Base-by-base conservation (phyloP, 1,284 basidiomycete species). In the Fistulinella cinereoalba region DNA sequence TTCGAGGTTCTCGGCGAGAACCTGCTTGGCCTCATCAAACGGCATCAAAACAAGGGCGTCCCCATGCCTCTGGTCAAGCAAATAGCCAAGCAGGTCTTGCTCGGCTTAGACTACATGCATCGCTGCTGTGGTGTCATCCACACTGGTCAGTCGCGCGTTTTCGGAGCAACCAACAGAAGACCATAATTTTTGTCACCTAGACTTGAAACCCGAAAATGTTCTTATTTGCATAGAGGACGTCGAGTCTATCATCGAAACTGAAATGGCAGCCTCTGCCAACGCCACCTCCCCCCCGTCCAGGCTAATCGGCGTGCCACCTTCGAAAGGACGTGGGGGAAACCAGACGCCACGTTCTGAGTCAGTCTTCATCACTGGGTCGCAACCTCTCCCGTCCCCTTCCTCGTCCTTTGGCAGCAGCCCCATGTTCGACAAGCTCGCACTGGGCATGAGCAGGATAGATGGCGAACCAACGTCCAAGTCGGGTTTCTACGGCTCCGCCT, bases 1-100 rank as follows among this genome's bases (percentile, higher is more conserved):
- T 98, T 98, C 64, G 96, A 99, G 70, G 97, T 99, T 28, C 80
- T 99, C 10, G 96, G 97, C 47, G 97, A 99, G 73, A 98, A 97
- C 66, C 74, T 99, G n/a, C 81, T 99, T 1, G 95, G 95, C 3
- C 80, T 99, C 57, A 97, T 98, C 79, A 97, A 97, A 71, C 83
- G 96, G 18, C 92, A 97, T 71, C 86, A 90, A 71, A 88, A 88
- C 68, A 91, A 92, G 58, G 96, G 97, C 53, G 94, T 99, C 1
- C 95, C 97, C 3, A 90, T 94, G 72, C 85, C 80, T 51, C 79
- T 99, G 57, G 94, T 97, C 56, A 91, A 88, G 64, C 96, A 99
- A 69, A 98, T 99, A 61, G 92, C 94, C 33, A 97, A 97, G 67
- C 96, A 98, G 70, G 86, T 98, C 33, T 74, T 99, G 3, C 81